Conservation (phyloP, 805 yeast species). For the Candida cerambycidarum region DNA sequence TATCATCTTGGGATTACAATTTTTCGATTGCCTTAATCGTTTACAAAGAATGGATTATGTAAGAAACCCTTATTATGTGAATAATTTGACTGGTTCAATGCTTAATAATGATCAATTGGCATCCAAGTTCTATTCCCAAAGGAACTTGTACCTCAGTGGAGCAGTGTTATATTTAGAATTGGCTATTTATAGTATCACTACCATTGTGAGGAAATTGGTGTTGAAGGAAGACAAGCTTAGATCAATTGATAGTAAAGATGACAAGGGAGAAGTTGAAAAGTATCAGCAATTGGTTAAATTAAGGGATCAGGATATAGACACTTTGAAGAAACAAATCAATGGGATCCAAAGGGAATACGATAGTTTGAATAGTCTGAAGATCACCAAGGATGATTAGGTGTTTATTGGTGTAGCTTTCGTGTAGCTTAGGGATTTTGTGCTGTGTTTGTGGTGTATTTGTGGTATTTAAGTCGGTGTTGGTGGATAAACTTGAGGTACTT, state of each 20-base stretch:
- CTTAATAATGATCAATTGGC: slow-evolving; percentile 54
- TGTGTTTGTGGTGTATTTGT: too few relatives aligned
- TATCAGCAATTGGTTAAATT: slow-evolving; percentile 35
- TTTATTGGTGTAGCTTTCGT: too few relatives aligned
- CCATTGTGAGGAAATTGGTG: slow-evolving; percentile 53
- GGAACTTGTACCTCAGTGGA: slow-evolving; percentile 63
- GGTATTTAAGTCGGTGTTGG: too few relatives aligned
- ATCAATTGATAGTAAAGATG: slow-evolving; percentile 6
- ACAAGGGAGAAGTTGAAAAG: slow-evolving; percentile 28
- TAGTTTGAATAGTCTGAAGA: slow-evolving; percentile 24
- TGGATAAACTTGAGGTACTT: too few relatives aligned
- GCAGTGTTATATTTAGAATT: slow-evolving; percentile 57
- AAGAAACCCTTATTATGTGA: slow-evolving; percentile 23
- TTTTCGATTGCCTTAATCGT: slow-evolving; percentile 54
- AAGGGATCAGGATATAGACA: slow-evolving; percentile 45
- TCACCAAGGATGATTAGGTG: slow-evolving; percentile 13
- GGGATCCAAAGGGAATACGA: slow-evolving; percentile 54
- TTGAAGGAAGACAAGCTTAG: slow-evolving; percentile 36
- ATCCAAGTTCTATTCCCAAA: slow-evolving; percentile 59
- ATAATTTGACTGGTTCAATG: slow-evolving; percentile 13
- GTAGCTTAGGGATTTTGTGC: too few relatives aligned
- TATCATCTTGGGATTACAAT: slow-evolving; percentile 47
- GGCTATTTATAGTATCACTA: slow-evolving; percentile 54
- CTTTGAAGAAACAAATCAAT: slow-evolving; percentile 50
- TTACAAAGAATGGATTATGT: slow-evolving; percentile 23